Percentiles rank a stretch among this genome's conserved stretches.
phyloP scores from a whole-genome alignment of 1,139 yeast genomes.

The Kodamaea derodonti region DNA sequence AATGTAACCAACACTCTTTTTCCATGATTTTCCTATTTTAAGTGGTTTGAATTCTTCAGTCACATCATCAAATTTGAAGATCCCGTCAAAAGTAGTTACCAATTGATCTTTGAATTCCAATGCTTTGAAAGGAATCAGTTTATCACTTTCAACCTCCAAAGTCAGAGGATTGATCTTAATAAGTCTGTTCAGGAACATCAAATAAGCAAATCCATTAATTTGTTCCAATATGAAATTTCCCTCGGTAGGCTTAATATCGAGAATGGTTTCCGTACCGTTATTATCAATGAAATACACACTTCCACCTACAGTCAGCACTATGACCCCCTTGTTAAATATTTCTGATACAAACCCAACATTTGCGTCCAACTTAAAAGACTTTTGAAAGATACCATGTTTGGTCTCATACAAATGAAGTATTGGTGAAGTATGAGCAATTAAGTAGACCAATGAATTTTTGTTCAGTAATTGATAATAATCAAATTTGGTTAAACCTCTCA shows the following conservation, averaged over 20 bases:
- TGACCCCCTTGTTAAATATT: constrained; percentile 17
- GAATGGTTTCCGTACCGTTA: constrained; percentile 3
- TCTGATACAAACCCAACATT: constrained; percentile 12
- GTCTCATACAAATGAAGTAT: constrained; percentile 16
- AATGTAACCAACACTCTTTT: not conserved
- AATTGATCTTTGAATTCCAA: constrained; percentile 20
- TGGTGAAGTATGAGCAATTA: constrained; percentile 11
- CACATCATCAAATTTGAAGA: constrained; percentile 12
- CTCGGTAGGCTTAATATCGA: not conserved
- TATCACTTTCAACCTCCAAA: constrained; percentile 5
- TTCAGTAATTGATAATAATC: constrained; percentile 3
- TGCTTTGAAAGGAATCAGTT: constrained; percentile 3
- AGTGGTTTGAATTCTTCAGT: constrained; percentile 1
- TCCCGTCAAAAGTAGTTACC: constrained; percentile 15
- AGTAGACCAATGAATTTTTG: constrained; percentile 12
- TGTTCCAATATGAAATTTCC: constrained; percentile 7
- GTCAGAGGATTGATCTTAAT: constrained; percentile 8
- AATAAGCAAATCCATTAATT: constrained; percentile 14
- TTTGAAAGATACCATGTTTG: constrained; percentile 17
- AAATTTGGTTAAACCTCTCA: constrained; percentile 11
- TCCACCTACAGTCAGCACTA: constrained; percentile 17
- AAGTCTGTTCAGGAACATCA: constrained; percentile 10
- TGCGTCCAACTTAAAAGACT: constrained; percentile 11
- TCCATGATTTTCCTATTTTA: not conserved
- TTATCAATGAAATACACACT: constrained; percentile 7